Conservation (phyloP, 2,329 filamentous ascomycete species). For the Ophiostoma pallidulum region DNA sequence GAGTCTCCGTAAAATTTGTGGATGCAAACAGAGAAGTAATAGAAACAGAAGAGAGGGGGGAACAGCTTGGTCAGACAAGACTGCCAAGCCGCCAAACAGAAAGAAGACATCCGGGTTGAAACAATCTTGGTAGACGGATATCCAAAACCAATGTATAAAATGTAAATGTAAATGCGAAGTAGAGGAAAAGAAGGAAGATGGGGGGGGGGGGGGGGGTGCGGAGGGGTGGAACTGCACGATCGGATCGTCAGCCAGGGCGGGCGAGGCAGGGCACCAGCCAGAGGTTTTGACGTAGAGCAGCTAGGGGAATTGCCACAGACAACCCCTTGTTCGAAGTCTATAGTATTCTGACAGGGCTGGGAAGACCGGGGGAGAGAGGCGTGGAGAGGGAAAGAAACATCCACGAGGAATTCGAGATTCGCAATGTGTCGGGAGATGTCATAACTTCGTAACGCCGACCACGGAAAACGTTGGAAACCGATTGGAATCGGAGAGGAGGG, state of each 20-base stretch:
- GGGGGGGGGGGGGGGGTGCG: too few species aligned
- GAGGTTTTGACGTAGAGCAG: too few species aligned
- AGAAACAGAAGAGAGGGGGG: background rate
- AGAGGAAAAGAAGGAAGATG: background rate
- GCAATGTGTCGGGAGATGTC: background rate
- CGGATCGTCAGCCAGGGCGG: too few species aligned
- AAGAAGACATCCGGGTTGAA: background rate
- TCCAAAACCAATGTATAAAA: background rate
- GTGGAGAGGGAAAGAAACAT: background rate
- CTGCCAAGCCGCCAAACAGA: background rate
- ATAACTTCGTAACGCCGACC: slow-evolving; percentile 7
- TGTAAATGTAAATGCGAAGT: background rate
- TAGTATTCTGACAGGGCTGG: too few species aligned
- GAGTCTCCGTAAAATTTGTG: background rate
- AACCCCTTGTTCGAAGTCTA: too few species aligned
- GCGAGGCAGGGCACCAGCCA: too few species aligned
- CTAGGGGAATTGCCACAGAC: too few species aligned
- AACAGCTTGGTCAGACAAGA: background rate
- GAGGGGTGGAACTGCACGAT: too few species aligned
- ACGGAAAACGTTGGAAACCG: background rate
- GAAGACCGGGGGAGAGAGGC: too few species aligned
- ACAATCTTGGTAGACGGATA: slow-evolving; percentile 7
- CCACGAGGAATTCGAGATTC: background rate
- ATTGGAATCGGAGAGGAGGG: too few species aligned
- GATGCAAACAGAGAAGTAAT: background rate